Evolutionary conservation across 805 yeast species (phyloP).

Genomic region (Wickerhamomyces xylosicus): DNA sequence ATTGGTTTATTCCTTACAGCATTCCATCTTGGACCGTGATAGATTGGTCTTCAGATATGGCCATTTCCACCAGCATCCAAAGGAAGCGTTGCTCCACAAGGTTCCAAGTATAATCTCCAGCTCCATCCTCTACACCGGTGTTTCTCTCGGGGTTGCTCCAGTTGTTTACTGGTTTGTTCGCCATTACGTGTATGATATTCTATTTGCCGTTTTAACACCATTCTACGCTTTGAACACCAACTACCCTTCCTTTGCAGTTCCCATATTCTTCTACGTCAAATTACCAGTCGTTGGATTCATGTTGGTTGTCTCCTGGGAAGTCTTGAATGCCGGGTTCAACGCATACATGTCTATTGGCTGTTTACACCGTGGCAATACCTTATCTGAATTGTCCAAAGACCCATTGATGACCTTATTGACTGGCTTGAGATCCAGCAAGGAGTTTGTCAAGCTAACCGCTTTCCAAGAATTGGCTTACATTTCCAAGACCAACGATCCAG

Average conservation of each 20-base stretch:
- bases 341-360: conserved; percentile 68
- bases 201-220: conserved; percentile 22
- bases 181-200: conserved; percentile 29
- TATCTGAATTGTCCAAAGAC: conserved; percentile 46
- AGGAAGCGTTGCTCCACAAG: conserved; percentile 19
- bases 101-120: conserved; percentile 26
- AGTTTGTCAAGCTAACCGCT: conserved; percentile 50
- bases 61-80: conserved; percentile 28
- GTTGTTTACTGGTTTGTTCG: conserved; percentile 31
- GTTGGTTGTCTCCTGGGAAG: conserved; percentile 39
- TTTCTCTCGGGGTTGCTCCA: conserved; percentile 25
- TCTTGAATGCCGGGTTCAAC: conserved; percentile 44
- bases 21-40: conserved; percentile 43
- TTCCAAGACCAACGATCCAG: conserved; percentile 36
- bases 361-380: conserved; percentile 51
- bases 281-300: conserved; percentile 25
- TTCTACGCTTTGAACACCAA: conserved; percentile 27
- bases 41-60: conserved; percentile 36
- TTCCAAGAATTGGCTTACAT: conserved; percentile 67
- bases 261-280: conserved; percentile 22
- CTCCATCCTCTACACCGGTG: conserved; percentile 23
- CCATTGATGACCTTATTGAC: conserved; percentile 55
- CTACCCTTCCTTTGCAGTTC: conserved; percentile 29
- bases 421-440: conserved; percentile 45
- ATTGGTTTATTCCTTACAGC: conserved; percentile 37